Conservation (phyloP, 495 filamentous ascomycete species). For the Trichoderma orchidacearum region DNA sequence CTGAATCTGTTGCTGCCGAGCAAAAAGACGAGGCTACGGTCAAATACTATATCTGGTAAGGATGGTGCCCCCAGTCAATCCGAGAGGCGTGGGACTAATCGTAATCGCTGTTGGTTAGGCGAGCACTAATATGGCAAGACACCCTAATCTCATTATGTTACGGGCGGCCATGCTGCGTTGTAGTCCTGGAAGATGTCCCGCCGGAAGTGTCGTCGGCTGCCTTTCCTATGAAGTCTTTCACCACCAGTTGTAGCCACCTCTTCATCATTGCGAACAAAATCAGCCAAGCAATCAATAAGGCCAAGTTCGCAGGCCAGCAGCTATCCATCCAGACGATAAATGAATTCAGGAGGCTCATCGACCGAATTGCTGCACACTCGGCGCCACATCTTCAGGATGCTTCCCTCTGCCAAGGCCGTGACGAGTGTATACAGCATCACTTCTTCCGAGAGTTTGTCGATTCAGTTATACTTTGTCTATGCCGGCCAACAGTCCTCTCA, state of each 20-base stretch:
- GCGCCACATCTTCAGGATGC: background rate
- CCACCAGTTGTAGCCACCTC: background rate
- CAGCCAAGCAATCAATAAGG: background rate
- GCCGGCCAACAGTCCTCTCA: background rate
- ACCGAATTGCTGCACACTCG: background rate
- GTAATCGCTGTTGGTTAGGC: background rate
- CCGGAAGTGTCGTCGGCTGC: background rate
- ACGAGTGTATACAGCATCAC: background rate
- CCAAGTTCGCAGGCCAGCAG: background rate
- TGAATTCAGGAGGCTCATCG: background rate
- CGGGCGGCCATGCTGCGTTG: background rate
- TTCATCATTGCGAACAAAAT: background rate
- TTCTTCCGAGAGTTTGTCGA: background rate
- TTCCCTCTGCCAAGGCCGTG: background rate
- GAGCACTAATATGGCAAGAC: background rate
- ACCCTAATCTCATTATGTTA: background rate
- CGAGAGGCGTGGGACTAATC: background rate
- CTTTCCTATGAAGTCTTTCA: background rate
- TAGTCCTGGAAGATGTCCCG: background rate
- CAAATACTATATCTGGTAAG: background rate
- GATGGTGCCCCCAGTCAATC: background rate
- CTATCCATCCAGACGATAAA: background rate
- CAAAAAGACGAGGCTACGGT: background rate
- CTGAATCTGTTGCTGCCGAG: background rate
- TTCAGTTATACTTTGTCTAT: background rate